phyloP scores from a whole-genome alignment of 257 asterid genomes.

The Nicotiana attenuata region DNA sequence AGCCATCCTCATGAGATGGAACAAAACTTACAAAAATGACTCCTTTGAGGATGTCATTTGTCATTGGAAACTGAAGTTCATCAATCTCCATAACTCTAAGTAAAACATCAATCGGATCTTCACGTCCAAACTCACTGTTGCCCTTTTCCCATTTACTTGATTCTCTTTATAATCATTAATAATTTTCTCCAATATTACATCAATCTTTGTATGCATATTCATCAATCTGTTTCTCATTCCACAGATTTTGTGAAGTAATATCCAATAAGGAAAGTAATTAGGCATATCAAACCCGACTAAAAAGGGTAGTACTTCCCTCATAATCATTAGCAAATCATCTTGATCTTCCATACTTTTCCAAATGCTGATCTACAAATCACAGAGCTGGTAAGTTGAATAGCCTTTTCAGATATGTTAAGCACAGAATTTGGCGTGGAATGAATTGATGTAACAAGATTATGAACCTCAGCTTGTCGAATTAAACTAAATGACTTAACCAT shows the following conservation, averaged over 20 bases:
- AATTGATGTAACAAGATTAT: not conserved
- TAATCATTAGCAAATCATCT: not conserved
- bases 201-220: constrained; percentile 8
- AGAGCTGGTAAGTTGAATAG: not conserved
- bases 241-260: not conserved
- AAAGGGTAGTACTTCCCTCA: not conserved
- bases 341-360: not conserved
- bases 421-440: not conserved
- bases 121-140: not conserved
- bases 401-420: not conserved
- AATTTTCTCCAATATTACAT: not conserved
- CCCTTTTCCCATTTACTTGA: not conserved
- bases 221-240: not conserved
- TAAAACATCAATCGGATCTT: constrained; percentile 1
- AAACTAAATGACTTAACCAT: not conserved
- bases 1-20: not conserved
- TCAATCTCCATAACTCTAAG: not conserved
- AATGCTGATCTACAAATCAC: not conserved
- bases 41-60: constrained; percentile 11
- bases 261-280: not conserved
- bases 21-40: not conserved
- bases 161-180: constrained; percentile 5
- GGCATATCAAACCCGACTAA: no score
- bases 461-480: not conserved
- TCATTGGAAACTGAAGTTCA: not conserved